phyloP scores from a whole-genome alignment of 306 rosid genomes.

The Prunus fruticosa region DNA sequence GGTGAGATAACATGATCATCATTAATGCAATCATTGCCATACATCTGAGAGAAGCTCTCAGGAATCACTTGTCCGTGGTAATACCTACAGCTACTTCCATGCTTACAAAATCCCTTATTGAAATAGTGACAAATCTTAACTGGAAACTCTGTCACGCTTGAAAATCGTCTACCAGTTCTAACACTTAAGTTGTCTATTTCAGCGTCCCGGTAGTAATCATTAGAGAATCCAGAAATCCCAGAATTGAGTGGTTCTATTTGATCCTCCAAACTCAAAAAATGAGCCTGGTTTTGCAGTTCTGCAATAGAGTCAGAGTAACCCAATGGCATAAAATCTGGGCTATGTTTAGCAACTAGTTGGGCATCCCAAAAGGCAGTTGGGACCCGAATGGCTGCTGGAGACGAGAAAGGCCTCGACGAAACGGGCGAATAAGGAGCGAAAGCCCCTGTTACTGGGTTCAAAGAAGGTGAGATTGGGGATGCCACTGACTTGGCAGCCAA shows the following conservation, averaged over 20 bases:
- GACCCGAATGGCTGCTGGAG: constrained; percentile 27
- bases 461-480: constrained; percentile 23
- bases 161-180: constrained; percentile 33
- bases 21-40: constrained; percentile 29
- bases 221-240: constrained; percentile 26
- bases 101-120: constrained; percentile 78
- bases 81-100: constrained; percentile 70
- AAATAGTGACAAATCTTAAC: constrained; percentile 68
- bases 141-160: constrained; percentile 38
- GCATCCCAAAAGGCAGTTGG: constrained; percentile 43
- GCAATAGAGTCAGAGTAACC: constrained; percentile 37
- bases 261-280: constrained; percentile 42
- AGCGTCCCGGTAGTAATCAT: constrained; percentile 40
- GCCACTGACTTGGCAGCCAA: constrained; percentile 25
- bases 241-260: constrained; percentile 34
- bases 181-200: constrained; percentile 21
- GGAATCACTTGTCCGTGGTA: constrained; percentile 46
- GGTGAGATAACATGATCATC: constrained; percentile 53
- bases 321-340: constrained; percentile 25
- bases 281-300: constrained; percentile 43
- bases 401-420: constrained; percentile 24
- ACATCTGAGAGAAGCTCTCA: constrained; percentile 42
- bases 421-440: constrained; percentile 27
- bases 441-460: constrained; percentile 18
- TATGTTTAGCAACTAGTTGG: constrained; percentile 25